A percentile compares a stretch with the other conserved stretches of the same genome.
Evolutionary conservation across 768 basidiomycete genomes (phyloP).

Genomic region (Stropharia rugosoannulata): DNA sequence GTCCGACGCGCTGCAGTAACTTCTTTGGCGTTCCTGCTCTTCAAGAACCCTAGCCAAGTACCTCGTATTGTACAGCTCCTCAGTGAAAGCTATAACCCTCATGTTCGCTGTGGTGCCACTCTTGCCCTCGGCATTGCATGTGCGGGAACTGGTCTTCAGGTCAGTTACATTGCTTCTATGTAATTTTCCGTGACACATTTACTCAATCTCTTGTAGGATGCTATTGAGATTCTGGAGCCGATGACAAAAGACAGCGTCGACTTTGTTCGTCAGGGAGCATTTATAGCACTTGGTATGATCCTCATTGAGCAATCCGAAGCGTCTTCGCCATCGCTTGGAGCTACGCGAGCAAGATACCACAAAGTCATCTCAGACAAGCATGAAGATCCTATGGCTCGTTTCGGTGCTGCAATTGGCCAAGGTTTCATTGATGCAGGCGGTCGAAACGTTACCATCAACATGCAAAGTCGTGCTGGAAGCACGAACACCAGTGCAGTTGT

Average conservation of each 20-base stretch:
- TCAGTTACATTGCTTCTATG: constrained; percentile 26
- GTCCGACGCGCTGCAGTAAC: constrained; percentile 97
- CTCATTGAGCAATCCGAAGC: constrained; percentile 96
- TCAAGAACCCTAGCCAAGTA: constrained; percentile 95
- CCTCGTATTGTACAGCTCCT: constrained; percentile 95
- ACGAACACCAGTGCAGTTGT: constrained; percentile 93
- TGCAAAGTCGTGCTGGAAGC: constrained; percentile 92
- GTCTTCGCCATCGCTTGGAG: constrained; percentile 75
- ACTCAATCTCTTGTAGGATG: constrained; percentile 60
- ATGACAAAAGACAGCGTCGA: constrained; percentile 98
- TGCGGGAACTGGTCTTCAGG: constrained; percentile 94
- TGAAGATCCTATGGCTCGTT: constrained; percentile 98
- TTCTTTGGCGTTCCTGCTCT: constrained; percentile 91
- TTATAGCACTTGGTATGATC: constrained; percentile 94
- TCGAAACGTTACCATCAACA: constrained; percentile 90
- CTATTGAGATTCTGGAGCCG: constrained; percentile 93
- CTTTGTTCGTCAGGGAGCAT: constrained; percentile 97
- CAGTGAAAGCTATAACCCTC: constrained; percentile 98
- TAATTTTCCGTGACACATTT: background rate
- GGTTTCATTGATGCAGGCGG: constrained; percentile 98
- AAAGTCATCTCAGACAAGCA: constrained; percentile 96
- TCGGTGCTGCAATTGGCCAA: constrained; percentile 94
- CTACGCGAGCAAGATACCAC: constrained; percentile 80
- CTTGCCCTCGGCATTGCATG: constrained; percentile 96
- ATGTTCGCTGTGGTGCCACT: constrained; percentile 96